Evolutionary conservation across 2,329 filamentous ascomycete species (phyloP), one percentile per base, ranked within the genome.

Genomic region (Sarocladiaceae sp.): DNA sequence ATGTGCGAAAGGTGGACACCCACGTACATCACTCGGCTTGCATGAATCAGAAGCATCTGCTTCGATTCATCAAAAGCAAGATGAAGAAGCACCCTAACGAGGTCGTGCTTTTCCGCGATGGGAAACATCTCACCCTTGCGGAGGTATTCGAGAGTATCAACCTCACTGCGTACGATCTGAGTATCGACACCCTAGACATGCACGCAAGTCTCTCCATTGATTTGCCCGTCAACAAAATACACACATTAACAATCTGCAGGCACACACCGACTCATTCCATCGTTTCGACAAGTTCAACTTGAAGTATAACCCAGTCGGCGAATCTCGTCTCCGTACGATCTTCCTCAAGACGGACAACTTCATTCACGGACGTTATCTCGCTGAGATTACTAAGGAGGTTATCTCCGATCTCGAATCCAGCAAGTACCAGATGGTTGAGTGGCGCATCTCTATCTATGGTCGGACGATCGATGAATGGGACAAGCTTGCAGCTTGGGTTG

Each of bases 381-480:
- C 94, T 1, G 94, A 99, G 68, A 97, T 99, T 56, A 97, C 93
- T 2, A 96, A 96, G 63, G 94, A 99, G 70, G 94, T 99, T 56
- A 97, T 99, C 52, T 85, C 91, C 3, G 94, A 99, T 77, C 75
- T 99, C 28, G 94, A 99, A 69, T 96, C 93, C 47, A 97, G 92
- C 80, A 99, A 99, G 68, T 99, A 99, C 64, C 94, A 99, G 67
- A 97, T 99, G 88, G 94, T 94, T 1, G 94, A 99, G 72, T 99
- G 95, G 92, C 90, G 94, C 39, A 96, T 99, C 59, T 97, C 92
- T 22, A 90, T 99, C 57, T 99, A 99, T 63, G 94, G 94, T 56
- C 88, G 90, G 65, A 88, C 87, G 2, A 79, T 96, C 36, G 86
- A 96, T 56, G 94, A 99, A 68, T 99, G 94, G 94, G 93, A 97